Conservation (phyloP, 768 basidiomycete genomes). For the Tricholoma bakamatsutake region DNA sequence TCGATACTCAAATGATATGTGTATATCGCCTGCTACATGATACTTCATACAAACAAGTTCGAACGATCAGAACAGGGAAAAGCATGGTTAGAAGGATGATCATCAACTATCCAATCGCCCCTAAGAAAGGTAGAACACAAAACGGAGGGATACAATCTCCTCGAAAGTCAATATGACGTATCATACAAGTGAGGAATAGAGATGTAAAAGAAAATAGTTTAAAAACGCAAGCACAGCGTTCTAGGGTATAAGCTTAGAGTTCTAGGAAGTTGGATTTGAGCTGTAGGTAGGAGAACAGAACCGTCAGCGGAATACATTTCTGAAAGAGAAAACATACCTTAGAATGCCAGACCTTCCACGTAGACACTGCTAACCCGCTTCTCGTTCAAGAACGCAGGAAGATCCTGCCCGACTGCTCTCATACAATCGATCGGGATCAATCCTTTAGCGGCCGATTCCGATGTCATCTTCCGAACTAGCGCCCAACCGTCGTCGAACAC, state of each 20-base stretch:
- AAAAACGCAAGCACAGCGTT: background rate
- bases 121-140: background rate
- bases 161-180: background rate
- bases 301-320: background rate
- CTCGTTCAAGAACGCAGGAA: constrained; percentile 43
- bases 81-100: background rate
- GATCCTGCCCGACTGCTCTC: constrained; percentile 38
- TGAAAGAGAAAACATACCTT: constrained; percentile 2
- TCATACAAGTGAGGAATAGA: background rate
- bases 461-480: constrained; percentile 42
- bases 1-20: no score
- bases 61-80: background rate
- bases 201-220: background rate
- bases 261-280: background rate
- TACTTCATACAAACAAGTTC: background rate
- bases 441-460: no score
- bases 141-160: background rate
- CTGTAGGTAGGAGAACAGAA: background rate
- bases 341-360: constrained; percentile 5
- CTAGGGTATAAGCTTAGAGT: background rate
- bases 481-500: constrained; percentile 73
- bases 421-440: constrained; percentile 71
- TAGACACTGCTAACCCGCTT: constrained; percentile 36
- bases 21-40: no score
- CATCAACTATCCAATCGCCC: background rate